These are phyloP conservation scores for Penicillium samsonianum DNA, from an alignment of 495 filamentous ascomycete genomes.

Conservation along the genomic window DNA sequence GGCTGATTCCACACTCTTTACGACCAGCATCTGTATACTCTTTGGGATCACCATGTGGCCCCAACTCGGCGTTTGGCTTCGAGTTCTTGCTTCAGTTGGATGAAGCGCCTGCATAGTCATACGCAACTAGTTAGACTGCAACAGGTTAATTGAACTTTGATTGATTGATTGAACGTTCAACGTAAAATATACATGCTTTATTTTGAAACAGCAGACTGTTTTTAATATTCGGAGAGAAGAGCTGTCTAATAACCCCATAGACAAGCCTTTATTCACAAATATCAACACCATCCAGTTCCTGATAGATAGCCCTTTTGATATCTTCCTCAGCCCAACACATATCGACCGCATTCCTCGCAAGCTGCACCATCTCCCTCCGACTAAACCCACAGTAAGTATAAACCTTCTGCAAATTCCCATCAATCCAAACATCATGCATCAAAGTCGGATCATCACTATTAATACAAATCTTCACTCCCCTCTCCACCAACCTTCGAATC, in stretches of 20 bases:
- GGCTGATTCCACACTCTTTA: no score
- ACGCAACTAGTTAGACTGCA: no score
- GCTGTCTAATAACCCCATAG: background rate
- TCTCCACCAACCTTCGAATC: constrained; percentile 38
- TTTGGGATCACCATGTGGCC: no score
- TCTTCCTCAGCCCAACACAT: constrained; percentile 41
- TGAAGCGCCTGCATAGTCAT: no score
- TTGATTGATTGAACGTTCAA: no score
- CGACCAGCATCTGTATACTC: no score
- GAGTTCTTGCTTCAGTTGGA: no score
- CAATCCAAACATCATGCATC: constrained; percentile 48
- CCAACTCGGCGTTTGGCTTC: no score
- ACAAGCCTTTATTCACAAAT: background rate
- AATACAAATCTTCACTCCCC: constrained; percentile 39
- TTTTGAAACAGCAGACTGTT: no score
- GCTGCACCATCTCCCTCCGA: constrained; percentile 37
- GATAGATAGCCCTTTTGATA: constrained; percentile 24
- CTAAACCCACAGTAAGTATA: constrained; percentile 35
- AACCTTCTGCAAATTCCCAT: constrained; percentile 44
- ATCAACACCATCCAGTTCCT: constrained; percentile 25
- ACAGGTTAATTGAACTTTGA: no score
- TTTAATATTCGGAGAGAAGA: no score
- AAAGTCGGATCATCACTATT: constrained; percentile 46
- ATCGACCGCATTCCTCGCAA: constrained; percentile 40
- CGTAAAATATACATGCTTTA: no score